Evolutionary conservation across 371 early-diverging fungal species (phyloP).

Genomic region (Umbelopsis sp.): DNA sequence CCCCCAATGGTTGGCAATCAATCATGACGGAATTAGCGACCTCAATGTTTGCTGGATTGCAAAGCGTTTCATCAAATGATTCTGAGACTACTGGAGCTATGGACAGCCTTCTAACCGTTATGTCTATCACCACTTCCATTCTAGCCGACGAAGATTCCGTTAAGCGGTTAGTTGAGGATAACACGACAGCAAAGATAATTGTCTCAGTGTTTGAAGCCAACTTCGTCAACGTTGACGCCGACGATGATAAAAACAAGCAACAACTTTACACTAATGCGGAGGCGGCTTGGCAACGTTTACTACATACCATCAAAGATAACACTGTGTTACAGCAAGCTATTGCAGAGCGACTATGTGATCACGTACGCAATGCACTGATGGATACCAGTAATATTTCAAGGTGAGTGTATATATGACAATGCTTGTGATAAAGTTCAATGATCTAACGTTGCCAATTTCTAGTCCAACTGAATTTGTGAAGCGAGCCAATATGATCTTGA

Average conservation of each 20-base stretch:
- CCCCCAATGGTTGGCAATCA: neutral
- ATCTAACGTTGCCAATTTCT: neutral
- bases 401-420: neutral
- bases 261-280: neutral
- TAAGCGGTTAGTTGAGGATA: neutral
- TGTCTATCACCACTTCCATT: neutral
- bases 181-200: neutral
- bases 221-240: neutral
- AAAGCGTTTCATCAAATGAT: neutral
- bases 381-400: neutral
- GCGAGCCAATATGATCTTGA: constrained; percentile 26
- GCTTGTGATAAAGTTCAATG: neutral
- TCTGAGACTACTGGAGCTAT: neutral
- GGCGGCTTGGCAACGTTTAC: neutral
- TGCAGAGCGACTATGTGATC: neutral
- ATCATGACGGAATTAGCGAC: neutral
- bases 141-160: neutral
- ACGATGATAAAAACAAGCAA: neutral
- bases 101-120: neutral
- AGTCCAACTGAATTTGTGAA: constrained; percentile 36
- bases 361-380: neutral
- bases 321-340: neutral
- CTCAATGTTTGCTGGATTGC: neutral
- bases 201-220: neutral
- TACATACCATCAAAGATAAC: neutral